Evolutionary conservation across 2,329 filamentous ascomycete species (phyloP), one percentile per base, ranked within the genome.

Genomic region (Sporothrix pseudoabietina): DNA sequence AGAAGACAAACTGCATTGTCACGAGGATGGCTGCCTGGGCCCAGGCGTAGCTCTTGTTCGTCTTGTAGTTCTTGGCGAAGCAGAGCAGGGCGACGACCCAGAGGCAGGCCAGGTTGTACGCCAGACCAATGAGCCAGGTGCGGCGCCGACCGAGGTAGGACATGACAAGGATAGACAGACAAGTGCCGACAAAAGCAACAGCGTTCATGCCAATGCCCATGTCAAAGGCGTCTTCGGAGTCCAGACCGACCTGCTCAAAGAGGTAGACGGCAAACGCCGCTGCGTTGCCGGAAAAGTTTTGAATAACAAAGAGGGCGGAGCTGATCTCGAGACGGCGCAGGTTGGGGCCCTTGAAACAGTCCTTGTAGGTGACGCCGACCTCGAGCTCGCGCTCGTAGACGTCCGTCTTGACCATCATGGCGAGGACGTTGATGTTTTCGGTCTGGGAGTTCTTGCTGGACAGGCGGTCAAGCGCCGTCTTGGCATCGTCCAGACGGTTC

Each of bases 401-500:
- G 73, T 88, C 86, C 0, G 87, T 89, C 74, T 87, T 84, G 22
- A 85, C 80, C 78, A 89, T 88, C 77, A 87, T 84, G 5, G 85
- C 81, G 35, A 89, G 78, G 16, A 83, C 83, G 71, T 85, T 82
- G 39, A 84, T 80, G 2, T 84, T 79, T 71, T 87, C 80, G 57
- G 83, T 80, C 26, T 83, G 82, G 10, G n/a, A 19, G 32, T 47
- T 39, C 22, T 78, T 77, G 9, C 80, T 82, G 3, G 86, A 85
- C 71, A 89, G 76, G n/a, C 80, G 78, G 4, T 79, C 77, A 41
- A 84, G 76, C 5, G 82, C 79, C 49, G 78, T 76, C 26, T 80
- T 78, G 2, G 83, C 83, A 30, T 84, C 82, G 0, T 81, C 80
- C 12, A 74, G 76, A 30, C 79, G 78, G 2, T 81, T 82, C 63